These are phyloP conservation scores for Claviceps capensis DNA, from an alignment of 2,329 filamentous ascomycete genomes.

Conservation along the genomic window DNA sequence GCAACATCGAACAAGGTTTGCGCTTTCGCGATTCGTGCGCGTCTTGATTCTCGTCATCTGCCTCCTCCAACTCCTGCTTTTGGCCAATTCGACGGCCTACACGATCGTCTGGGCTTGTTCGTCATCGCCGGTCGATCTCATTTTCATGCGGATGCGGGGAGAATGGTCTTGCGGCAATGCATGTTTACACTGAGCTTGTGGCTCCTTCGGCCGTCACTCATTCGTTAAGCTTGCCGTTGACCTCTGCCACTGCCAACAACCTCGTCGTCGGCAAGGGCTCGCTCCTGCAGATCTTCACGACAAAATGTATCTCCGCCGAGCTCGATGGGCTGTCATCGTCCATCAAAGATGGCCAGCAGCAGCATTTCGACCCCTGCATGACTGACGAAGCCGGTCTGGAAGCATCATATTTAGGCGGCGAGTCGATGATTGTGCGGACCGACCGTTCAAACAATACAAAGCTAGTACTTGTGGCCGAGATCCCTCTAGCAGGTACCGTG, in stretches of 20 bases:
- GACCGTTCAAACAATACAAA: constrained; percentile 57
- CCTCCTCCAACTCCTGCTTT: background rate
- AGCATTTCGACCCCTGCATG: constrained; percentile 36
- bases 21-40: background rate
- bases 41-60: background rate
- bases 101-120: background rate
- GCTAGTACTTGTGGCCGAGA: constrained; percentile 74
- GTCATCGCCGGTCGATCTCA: background rate
- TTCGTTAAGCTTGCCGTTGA: constrained; percentile 66
- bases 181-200: constrained; percentile 93
- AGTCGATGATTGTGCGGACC: constrained; percentile 45
- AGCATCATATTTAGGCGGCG: constrained; percentile 50
- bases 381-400: constrained; percentile 52
- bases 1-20: background rate
- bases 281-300: constrained; percentile 78
- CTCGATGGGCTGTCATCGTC: constrained; percentile 29
- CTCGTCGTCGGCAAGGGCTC: constrained; percentile 87
- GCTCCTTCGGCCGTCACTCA: constrained; percentile 90
- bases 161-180: constrained; percentile 48
- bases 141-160: constrained; percentile 10
- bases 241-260: constrained; percentile 63
- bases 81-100: background rate
- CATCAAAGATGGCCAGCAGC: constrained; percentile 24
- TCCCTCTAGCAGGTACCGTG: constrained; percentile 69
- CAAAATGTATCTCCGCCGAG: constrained; percentile 53